Percentiles rank a stretch among this genome's conserved stretches.
These are phyloP conservation scores for Penicillium sp. DNA, from an alignment of 2,329 filamentous ascomycete species.

Conservation along the genomic window DNA sequence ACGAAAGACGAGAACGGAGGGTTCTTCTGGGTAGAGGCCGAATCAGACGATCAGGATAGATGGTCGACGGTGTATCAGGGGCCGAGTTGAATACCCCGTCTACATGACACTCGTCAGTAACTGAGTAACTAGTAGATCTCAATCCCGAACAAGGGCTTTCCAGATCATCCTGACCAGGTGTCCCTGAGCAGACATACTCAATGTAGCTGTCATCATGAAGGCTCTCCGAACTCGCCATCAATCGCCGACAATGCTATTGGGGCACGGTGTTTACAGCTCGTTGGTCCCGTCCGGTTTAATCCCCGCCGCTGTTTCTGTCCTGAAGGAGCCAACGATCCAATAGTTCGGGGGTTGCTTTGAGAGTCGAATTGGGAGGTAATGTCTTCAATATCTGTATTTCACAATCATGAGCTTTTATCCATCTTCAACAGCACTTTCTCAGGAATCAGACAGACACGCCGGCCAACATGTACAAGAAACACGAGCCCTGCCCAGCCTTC, in stretches of 20 bases:
- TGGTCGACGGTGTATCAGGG: conserved; percentile 69
- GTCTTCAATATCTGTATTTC: conserved; percentile 5
- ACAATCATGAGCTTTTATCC: not conserved
- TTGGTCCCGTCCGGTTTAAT: conserved; percentile 17
- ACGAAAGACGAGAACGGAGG: conserved; percentile 79
- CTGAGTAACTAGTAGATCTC: conserved; percentile 29
- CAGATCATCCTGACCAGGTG: conserved; percentile 10
- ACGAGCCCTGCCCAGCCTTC: conserved; percentile 4
- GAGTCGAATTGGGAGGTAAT: conserved; percentile 6
- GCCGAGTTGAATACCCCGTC: conserved; percentile 50
- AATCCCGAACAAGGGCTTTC: conserved; percentile 5
- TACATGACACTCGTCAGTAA: conserved; percentile 40
- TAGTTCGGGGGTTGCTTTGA: not conserved
- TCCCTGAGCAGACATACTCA: conserved; percentile 40
- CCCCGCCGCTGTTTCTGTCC: conserved; percentile 16
- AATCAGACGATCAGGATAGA: conserved; percentile 87
- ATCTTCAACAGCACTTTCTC: not conserved
- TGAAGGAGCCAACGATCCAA: conserved; percentile 11
- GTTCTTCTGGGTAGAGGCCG: conserved; percentile 85
- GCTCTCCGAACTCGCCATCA: conserved; percentile 29
- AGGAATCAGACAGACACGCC: not conserved
- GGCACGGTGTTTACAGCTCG: conserved; percentile 19
- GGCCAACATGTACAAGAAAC: conserved; percentile 3
- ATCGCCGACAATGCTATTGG: conserved; percentile 24
- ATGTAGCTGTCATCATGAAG: conserved; percentile 43